These are phyloP conservation scores for Leishmania gerbilli DNA, from an alignment of 208 protist genomes.

Conservation along the genomic window DNA sequence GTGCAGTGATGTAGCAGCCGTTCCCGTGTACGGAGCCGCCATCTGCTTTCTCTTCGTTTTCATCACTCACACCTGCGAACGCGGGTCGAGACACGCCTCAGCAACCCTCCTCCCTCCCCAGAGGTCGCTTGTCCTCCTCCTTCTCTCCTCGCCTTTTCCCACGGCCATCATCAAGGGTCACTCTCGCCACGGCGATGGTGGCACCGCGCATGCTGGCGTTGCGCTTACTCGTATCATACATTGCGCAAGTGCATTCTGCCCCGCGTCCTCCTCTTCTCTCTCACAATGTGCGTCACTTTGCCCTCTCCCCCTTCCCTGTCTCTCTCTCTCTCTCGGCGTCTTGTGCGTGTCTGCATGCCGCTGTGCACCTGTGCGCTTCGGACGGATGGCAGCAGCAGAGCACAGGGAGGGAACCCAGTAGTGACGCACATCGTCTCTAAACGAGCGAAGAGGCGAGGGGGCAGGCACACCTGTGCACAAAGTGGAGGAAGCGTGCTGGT, in stretches of 20 bases:
- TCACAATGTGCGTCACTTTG: neutral
- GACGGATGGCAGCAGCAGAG: neutral
- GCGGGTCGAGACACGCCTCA: neutral
- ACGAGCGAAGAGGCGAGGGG: neutral
- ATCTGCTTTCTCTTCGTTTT: constrained; percentile 12
- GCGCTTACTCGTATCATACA: neutral
- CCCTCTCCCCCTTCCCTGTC: neutral
- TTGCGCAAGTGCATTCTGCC: neutral
- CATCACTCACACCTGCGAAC: neutral
- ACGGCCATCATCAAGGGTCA: neutral
- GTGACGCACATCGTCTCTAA: neutral
- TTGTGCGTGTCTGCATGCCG: neutral
- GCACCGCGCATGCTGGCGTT: neutral
- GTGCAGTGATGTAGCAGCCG: neutral
- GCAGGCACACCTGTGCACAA: neutral
- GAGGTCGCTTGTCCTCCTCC: neutral
- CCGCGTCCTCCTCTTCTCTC: neutral
- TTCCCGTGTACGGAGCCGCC: neutral
- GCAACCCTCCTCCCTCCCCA: neutral
- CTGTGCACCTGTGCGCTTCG: neutral
- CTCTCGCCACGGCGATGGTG: neutral
- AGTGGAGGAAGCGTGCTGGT: neutral
- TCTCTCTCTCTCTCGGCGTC: neutral
- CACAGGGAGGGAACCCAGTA: neutral
- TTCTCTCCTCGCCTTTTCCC: neutral